Evolutionary conservation across 2,329 filamentous ascomycete species (phyloP).

Genomic region (Hirsutella thompsonii): DNA sequence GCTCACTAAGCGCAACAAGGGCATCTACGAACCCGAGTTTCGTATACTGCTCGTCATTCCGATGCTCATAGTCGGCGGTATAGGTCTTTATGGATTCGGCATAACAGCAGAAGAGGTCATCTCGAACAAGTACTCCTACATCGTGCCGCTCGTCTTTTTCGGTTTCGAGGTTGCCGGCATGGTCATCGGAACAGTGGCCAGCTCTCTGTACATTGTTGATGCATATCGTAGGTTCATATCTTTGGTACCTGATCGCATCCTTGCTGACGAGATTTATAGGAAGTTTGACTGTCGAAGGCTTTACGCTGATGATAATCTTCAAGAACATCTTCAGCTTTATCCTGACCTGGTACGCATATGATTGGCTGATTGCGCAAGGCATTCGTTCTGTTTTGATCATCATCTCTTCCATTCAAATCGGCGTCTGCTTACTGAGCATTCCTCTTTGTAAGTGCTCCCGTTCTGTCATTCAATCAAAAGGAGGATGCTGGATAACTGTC

Average conservation of each 20-base stretch:
- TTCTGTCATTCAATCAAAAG: too few relatives aligned
- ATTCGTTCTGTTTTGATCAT: constrained; percentile 51
- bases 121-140: constrained; percentile 48
- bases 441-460: constrained; percentile 64
- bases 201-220: constrained; percentile 81
- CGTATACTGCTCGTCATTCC: constrained; percentile 72
- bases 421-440: constrained; percentile 60
- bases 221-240: constrained; percentile 59
- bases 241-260: neutral
- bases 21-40: constrained; percentile 87
- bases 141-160: constrained; percentile 70
- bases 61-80: constrained; percentile 63
- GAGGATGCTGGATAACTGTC: too few relatives aligned
- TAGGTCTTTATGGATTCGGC: constrained; percentile 77
- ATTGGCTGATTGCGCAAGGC: constrained; percentile 64
- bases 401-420: constrained; percentile 66
- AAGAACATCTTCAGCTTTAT: constrained; percentile 90
- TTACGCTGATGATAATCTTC: constrained; percentile 83
- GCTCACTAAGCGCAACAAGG: constrained; percentile 63
- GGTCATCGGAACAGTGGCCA: constrained; percentile 81
- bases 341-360: constrained; percentile 70
- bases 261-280: constrained; percentile 27
- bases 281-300: constrained; percentile 73
- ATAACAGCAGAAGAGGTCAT: constrained; percentile 52
- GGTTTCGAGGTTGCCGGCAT: constrained; percentile 75